Base-by-base conservation (phyloP, 148 eudicot genomes). In the Oxyria digyna region DNA sequence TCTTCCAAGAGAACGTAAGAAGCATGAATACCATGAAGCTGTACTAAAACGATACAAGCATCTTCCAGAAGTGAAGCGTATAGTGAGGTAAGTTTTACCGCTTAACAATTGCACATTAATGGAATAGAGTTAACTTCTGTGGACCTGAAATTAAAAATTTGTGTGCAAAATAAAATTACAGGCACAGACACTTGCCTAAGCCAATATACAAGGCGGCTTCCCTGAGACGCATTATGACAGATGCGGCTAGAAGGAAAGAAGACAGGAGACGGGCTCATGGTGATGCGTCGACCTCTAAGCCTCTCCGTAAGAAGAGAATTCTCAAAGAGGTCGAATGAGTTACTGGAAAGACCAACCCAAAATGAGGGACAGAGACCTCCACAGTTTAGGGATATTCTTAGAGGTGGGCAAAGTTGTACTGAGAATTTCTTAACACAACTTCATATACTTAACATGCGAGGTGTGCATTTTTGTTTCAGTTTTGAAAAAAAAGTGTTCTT, bases 161-260 rank as follows among this genome's bases (percentile, higher is more conserved):
- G 41, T 14, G 48, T 43, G 48, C 66, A 21, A 18, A 33, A 20
- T 27, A 38, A 57, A 68, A 21, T 40, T 84, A 74, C 96, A 94
- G 98, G 85, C 97, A 94, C 73, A 87, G 86, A 55, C 98, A 94
- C 81, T 80, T 94, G 73, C 97, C 98, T 9, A 82, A 70, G 72
- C 75, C 96, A 65, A 78, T 94, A 76, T 90, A 69, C 80, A 88
- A 81, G 75, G 96, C 96, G 10, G 32, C 69, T 14, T 33, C 70
- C 15, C 73, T 78, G 40, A 81, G 86, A 72, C 95, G 97, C 45
- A 65, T 57, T 0, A 90, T 86, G 85, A 69, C 49, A 0, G 91
- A 86, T 9, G 75, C 89, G 0, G 85, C 77, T 74, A 83, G 87
- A 69, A 87, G 74, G 86, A 93, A 79, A 74, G 92, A 87, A 6